Base-by-base conservation (phyloP, 495 filamentous ascomycete genomes). In the Tuber magnatum region DNA sequence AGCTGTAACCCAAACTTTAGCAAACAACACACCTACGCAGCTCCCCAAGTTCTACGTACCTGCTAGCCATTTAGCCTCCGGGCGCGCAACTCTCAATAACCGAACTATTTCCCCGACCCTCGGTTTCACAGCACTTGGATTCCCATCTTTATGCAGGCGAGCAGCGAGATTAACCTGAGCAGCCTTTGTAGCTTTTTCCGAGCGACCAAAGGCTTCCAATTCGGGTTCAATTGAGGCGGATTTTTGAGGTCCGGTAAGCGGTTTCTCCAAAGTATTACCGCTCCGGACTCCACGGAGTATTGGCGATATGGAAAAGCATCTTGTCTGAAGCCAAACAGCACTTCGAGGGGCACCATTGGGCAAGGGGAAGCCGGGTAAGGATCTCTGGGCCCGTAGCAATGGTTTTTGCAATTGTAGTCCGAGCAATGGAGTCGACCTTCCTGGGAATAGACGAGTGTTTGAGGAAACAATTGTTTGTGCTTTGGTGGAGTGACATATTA, bases 91-190 rank as follows among this genome's bases (percentile, higher is more conserved):
- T 83, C 89, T 92, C 81, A 99, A 86, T 75, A 99, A 86, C 71
- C 95, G 89, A 90, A 91, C 92, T 71, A 97, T 89, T 84, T 97
- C 94, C 18, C 84, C 84, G 65, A 91, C 87, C 16, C 92, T 91
- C 24, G 88, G 85, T 18, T 91, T 88, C 80, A 90, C 89, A 69
- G 88, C 87, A 42, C 85, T 83, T 35, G 87, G 85, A 71, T 90
- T 87, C 1, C 92, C 91, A 68, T 96, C 93, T 81, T 93, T 97
- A 46, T 89, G 91, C 51, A 99, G 85, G 68, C 90, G 91, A 41
- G 95, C 96, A 69, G 91, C 90, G 78, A 98, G 86, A 83, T 99
- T 97, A 68, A 98, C 85, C 79, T 97, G 90, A 6, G 93, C 90
- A n/a, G 93, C 94, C 82, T 94, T 90, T 6, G 89, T 88, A 48